These are phyloP conservation scores for Fusarium lateritium DNA, from an alignment of 2,329 filamentous ascomycete genomes.

Conservation along the genomic window DNA sequence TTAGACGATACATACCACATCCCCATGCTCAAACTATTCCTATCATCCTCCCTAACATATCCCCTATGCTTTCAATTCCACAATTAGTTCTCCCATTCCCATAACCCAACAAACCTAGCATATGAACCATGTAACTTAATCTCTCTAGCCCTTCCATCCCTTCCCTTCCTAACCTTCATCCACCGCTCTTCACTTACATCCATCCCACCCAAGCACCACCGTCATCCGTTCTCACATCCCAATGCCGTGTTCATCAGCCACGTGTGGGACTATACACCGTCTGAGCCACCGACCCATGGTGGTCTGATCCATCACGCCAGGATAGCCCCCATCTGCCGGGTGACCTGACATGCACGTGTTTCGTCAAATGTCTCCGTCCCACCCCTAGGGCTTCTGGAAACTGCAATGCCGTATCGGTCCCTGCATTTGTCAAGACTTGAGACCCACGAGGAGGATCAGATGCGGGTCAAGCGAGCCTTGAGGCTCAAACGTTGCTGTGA, in stretches of 20 bases:
- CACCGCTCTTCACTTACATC: background rate
- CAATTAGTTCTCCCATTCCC: background rate
- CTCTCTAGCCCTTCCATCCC: background rate
- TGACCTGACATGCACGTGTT: constrained; percentile 32
- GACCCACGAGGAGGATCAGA: constrained; percentile 26
- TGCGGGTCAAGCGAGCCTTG: constrained; percentile 16
- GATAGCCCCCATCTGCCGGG: constrained; percentile 19
- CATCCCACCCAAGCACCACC: constrained; percentile 5
- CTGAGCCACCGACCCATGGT: constrained; percentile 47
- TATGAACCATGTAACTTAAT: background rate
- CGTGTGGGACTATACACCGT: constrained; percentile 33
- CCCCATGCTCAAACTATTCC: no score
- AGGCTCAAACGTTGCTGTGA: constrained; percentile 5
- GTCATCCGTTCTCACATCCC: constrained; percentile 21
- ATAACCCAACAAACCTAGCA: background rate
- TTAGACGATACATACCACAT: no score
- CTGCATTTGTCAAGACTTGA: constrained; percentile 24
- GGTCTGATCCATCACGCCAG: constrained; percentile 46
- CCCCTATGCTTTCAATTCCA: background rate
- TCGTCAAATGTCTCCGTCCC: background rate
- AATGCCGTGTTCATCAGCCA: constrained; percentile 25
- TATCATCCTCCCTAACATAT: no score
- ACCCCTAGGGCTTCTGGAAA: constrained; percentile 27
- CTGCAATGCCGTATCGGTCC: constrained; percentile 19
- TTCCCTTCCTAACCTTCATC: background rate